phyloP scores from a whole-genome alignment of 768 basidiomycete genomes.

The Termitomyces sp. region DNA sequence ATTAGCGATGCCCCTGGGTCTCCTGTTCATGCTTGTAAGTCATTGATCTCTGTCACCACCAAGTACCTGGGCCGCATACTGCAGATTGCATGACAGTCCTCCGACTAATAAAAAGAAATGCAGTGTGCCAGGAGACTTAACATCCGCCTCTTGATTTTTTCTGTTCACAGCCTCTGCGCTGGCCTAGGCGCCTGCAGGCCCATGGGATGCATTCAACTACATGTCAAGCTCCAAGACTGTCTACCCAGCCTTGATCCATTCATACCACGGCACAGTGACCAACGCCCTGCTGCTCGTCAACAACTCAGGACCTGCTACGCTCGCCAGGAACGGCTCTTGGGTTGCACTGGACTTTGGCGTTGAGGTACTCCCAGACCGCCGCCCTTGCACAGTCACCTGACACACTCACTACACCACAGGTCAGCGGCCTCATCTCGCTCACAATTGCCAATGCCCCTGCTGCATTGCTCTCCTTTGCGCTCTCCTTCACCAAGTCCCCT shows the following conservation, averaged over 20 bases:
- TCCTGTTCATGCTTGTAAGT: no score
- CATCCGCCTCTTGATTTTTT: neutral
- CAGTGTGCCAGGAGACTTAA: neutral
- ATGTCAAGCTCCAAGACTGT: slow-evolving; percentile 43
- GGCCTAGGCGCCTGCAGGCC: slow-evolving; percentile 35
- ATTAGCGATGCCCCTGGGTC: no score
- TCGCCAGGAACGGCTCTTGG: slow-evolving; percentile 36
- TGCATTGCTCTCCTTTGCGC: slow-evolving; percentile 35
- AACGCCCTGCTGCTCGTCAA: slow-evolving; percentile 27
- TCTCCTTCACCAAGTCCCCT: slow-evolving; percentile 56
- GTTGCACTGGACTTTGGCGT: slow-evolving; percentile 50
- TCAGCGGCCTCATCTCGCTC: slow-evolving; percentile 48
- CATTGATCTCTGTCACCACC: no score
- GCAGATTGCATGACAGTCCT: neutral
- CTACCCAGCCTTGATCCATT: slow-evolving; percentile 34
- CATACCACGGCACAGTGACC: slow-evolving; percentile 26
- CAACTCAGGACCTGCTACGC: slow-evolving; percentile 29
- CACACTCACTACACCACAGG: slow-evolving; percentile 23
- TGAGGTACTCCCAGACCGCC: slow-evolving; percentile 27
- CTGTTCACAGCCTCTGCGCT: neutral
- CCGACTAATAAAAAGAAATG: neutral
- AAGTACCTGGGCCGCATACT: neutral
- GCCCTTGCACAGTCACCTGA: neutral
- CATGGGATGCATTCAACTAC: slow-evolving; percentile 49
- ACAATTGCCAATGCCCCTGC: slow-evolving; percentile 28